Evolutionary conservation across 2,329 filamentous ascomycete genomes (phyloP).

Genomic region (Alternaria novae-zelandiae): DNA sequence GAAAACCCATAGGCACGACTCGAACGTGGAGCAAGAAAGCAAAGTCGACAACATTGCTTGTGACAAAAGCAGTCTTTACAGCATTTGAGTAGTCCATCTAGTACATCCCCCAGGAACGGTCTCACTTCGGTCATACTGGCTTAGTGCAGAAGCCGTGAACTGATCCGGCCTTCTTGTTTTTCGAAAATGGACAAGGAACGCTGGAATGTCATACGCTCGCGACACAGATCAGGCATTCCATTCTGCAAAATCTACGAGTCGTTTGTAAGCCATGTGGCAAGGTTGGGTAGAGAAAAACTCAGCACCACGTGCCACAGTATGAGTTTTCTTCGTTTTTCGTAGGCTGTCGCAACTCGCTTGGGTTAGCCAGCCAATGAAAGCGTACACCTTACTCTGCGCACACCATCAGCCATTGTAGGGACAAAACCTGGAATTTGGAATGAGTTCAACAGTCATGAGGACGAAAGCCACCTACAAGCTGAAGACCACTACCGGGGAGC

Average conservation of each 20-base stretch:
- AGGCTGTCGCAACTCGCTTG: background rate
- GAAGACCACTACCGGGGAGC: background rate
- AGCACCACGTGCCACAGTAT: background rate
- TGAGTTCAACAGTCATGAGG: background rate
- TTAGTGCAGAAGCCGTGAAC: background rate
- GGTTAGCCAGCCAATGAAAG: background rate
- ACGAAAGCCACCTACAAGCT: background rate
- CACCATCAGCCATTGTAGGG: background rate
- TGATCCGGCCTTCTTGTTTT: background rate
- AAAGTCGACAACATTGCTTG: background rate
- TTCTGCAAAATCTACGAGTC: background rate
- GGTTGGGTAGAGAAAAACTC: background rate
- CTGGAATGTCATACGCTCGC: background rate
- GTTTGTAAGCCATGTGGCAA: background rate
- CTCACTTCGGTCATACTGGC: background rate
- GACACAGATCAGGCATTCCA: background rate
- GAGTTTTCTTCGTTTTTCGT: background rate
- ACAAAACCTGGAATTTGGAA: background rate
- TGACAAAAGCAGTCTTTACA: background rate
- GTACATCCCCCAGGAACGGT: background rate
- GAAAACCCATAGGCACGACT: background rate
- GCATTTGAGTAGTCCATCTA: background rate
- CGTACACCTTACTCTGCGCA: background rate
- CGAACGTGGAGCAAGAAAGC: background rate
- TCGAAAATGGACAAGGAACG: background rate